Percentiles rank a stretch among this genome's conserved stretches.
Conservation (phyloP, 2,329 filamentous ascomycete genomes). For the Nemania bipapillata region DNA sequence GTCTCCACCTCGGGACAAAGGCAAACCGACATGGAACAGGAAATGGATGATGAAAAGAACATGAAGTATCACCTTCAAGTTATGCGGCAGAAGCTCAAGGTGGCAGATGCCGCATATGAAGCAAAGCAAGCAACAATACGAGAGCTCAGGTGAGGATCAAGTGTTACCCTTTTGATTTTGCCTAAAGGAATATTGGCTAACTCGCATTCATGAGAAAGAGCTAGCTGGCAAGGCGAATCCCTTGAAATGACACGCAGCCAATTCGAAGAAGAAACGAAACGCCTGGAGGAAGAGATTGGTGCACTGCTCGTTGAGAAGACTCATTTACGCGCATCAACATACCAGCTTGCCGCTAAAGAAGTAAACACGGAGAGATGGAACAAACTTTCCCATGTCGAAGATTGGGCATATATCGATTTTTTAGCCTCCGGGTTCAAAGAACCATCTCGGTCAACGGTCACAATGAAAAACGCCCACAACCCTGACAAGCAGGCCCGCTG, state of each 20-base stretch:
- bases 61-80: slow-evolving; percentile 16
- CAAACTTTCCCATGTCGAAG: slow-evolving; percentile 10
- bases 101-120: slow-evolving; percentile 6
- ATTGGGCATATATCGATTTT: background rate
- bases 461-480: no score
- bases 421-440: no score
- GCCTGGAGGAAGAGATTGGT: background rate
- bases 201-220: background rate
- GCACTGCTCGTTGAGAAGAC: background rate
- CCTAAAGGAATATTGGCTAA: background rate
- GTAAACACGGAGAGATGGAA: slow-evolving; percentile 10
- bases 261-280: background rate
- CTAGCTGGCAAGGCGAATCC: slow-evolving; percentile 2
- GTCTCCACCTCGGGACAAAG: no score
- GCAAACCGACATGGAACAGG: no score
- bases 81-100: slow-evolving; percentile 9
- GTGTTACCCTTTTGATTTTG: background rate
- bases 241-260: slow-evolving; percentile 17
- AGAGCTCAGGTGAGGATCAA: slow-evolving; percentile 1
- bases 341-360: slow-evolving; percentile 1
- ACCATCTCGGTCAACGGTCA: no score
- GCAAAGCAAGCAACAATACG: slow-evolving; percentile 13
- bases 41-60: background rate
- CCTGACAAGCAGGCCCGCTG: no score
- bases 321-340: slow-evolving; percentile 4